phyloP scores from a whole-genome alignment of 768 basidiomycete species.

The Amanita molliuscula region DNA sequence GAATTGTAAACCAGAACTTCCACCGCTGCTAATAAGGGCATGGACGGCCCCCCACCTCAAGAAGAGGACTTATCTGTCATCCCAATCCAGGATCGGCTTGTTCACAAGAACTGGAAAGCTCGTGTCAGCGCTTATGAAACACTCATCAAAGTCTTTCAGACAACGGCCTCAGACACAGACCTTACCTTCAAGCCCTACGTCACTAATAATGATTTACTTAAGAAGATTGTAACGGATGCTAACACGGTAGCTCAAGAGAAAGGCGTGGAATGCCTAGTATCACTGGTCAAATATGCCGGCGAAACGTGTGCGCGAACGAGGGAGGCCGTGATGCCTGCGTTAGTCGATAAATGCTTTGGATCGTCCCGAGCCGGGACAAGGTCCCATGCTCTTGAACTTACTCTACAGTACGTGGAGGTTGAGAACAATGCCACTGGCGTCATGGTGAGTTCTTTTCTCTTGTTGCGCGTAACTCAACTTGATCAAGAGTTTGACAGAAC shows the following conservation, averaged over 20 bases:
- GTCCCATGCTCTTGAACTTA: constrained; percentile 75
- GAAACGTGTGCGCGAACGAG: constrained; percentile 78
- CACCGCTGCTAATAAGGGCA: constrained; percentile 18
- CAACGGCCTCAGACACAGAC: constrained; percentile 87
- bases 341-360: constrained; percentile 95
- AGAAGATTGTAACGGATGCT: constrained; percentile 81
- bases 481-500: constrained; percentile 29
- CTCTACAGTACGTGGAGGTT: constrained; percentile 85
- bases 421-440: constrained; percentile 84
- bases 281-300: constrained; percentile 85
- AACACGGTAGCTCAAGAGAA: constrained; percentile 99
- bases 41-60: constrained; percentile 87
- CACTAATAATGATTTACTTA: constrained; percentile 65
- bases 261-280: constrained; percentile 80
- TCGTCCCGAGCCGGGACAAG: constrained; percentile 87
- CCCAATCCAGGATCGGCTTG: constrained; percentile 68
- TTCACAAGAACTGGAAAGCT: constrained; percentile 99
- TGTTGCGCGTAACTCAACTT: neutral
- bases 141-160: constrained; percentile 78
- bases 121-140: constrained; percentile 87
- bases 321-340: constrained; percentile 72
- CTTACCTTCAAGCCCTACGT: constrained; percentile 88
- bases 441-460: constrained; percentile 53
- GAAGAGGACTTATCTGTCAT: constrained; percentile 90
- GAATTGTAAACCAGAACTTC: constrained; percentile 9